Conservation (phyloP, 495 filamentous ascomycete genomes). For the Aeminium ludgeri region DNA sequence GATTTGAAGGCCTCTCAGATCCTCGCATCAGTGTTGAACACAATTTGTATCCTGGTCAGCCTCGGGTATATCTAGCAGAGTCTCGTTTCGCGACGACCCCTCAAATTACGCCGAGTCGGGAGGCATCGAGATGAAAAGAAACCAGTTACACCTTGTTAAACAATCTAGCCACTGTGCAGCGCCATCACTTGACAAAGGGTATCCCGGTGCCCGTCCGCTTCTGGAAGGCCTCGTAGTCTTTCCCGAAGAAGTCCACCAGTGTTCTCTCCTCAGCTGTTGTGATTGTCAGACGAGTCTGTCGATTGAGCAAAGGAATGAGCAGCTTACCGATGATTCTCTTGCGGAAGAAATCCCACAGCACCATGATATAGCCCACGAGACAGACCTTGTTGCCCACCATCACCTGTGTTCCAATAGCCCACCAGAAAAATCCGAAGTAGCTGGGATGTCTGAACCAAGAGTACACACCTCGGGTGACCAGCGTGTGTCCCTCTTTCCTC, state of each 20-base stretch:
- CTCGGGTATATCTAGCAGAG: too few relatives aligned
- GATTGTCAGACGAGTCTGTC: slow-evolving; percentile 3
- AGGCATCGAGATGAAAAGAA: too few relatives aligned
- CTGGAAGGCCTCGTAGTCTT: slow-evolving; percentile 62
- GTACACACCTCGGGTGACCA: slow-evolving; percentile 64
- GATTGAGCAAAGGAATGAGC: neutral
- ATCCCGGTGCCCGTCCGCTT: slow-evolving; percentile 54
- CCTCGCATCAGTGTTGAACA: too few relatives aligned
- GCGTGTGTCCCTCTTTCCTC: slow-evolving; percentile 47
- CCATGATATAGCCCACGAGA: slow-evolving; percentile 50
- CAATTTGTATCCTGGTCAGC: too few relatives aligned
- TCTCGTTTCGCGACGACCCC: too few relatives aligned
- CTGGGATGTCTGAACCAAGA: slow-evolving; percentile 57
- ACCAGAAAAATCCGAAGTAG: slow-evolving; percentile 98
- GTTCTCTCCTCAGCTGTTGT: slow-evolving; percentile 56
- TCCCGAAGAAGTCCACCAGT: slow-evolving; percentile 65
- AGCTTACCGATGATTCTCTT: slow-evolving; percentile 47
- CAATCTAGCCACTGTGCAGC: too few relatives aligned
- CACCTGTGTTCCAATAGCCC: slow-evolving; percentile 86
- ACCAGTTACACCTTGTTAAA: too few relatives aligned
- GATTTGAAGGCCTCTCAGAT: too few relatives aligned
- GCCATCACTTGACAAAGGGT: slow-evolving; percentile 34
- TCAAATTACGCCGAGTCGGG: too few relatives aligned
- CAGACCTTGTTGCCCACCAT: slow-evolving; percentile 73
- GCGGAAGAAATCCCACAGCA: slow-evolving; percentile 74